These are phyloP conservation scores for Parascedosporium putredinis DNA, from an alignment of 2,329 filamentous ascomycete genomes.

Conservation along the genomic window DNA sequence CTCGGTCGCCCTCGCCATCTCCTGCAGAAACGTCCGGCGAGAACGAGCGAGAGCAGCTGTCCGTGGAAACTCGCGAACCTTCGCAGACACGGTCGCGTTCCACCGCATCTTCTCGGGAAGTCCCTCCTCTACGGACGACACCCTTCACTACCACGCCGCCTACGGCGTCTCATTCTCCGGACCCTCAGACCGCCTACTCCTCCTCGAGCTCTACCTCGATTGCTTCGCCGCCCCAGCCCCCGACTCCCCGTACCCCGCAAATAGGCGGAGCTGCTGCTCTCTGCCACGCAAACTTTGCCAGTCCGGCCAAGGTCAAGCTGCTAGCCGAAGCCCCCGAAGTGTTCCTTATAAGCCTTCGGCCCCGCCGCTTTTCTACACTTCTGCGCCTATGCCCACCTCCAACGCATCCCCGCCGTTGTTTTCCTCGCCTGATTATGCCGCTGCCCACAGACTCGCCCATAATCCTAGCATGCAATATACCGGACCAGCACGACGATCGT, in stretches of 20 bases:
- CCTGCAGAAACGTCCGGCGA: background rate
- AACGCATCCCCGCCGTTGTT: background rate
- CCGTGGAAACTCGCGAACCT: background rate
- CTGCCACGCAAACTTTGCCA: slow-evolving; percentile 8
- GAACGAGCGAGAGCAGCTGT: background rate
- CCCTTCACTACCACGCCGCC: background rate
- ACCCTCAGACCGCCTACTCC: background rate
- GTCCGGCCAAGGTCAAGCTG: slow-evolving; percentile 1
- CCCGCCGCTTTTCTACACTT: slow-evolving; percentile 2
- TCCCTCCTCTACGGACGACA: background rate
- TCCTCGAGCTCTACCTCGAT: background rate
- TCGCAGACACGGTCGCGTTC: background rate
- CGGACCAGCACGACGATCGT: background rate
- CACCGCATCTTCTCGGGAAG: too few relatives aligned
- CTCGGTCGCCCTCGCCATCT: background rate
- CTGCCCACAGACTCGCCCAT: background rate
- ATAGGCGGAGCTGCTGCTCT: background rate
- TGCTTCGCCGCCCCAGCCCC: background rate
- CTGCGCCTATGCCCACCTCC: background rate
- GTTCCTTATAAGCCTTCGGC: background rate
- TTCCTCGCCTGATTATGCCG: background rate
- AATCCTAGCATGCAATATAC: background rate
- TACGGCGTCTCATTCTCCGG: background rate
- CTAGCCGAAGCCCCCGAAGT: background rate
- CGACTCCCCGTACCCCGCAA: background rate